Percentiles rank a stretch among this genome's conserved stretches.
Conservation (phyloP, 1,284 basidiomycete genomes). For the Boletus sp. region DNA sequence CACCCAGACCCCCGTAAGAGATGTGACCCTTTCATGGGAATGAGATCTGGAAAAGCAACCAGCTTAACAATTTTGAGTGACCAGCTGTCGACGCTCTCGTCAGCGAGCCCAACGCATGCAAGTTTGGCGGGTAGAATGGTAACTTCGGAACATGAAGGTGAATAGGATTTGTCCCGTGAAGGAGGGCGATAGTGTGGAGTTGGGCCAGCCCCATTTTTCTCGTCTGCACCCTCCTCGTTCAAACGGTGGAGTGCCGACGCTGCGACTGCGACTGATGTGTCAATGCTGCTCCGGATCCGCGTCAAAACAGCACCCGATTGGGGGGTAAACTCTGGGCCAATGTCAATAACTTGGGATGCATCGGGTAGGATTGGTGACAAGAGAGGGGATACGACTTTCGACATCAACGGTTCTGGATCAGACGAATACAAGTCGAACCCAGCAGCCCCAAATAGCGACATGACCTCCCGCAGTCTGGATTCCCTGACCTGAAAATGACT, state of each 20-base stretch:
- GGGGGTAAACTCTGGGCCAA: constrained; percentile 36
- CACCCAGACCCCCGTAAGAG: constrained; percentile 5
- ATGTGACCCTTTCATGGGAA: constrained; percentile 34
- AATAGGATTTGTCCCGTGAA: constrained; percentile 41
- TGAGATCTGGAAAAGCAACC: constrained; percentile 70
- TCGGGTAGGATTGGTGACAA: constrained; percentile 36
- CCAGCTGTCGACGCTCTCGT: constrained; percentile 67
- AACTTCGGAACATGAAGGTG: constrained; percentile 47
- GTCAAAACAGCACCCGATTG: constrained; percentile 46
- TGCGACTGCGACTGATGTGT: constrained; percentile 31
- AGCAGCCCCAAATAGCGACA: constrained; percentile 55
- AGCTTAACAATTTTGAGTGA: constrained; percentile 72
- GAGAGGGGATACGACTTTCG: constrained; percentile 38
- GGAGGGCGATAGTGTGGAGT: constrained; percentile 12
- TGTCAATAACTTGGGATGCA: constrained; percentile 40
- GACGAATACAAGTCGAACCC: constrained; percentile 71
- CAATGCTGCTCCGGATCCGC: constrained; percentile 41
- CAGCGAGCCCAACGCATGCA: constrained; percentile 57
- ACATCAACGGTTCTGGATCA: constrained; percentile 44
- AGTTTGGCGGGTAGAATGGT: constrained; percentile 52
- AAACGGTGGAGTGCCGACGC: constrained; percentile 28
- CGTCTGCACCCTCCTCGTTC: constrained; percentile 9
- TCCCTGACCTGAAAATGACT: constrained; percentile 56
- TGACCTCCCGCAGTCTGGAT: constrained; percentile 58
- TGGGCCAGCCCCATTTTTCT: constrained; percentile 4